Base-by-base conservation (phyloP, 345 rosid species). In the Capsella bursapastoris region DNA sequence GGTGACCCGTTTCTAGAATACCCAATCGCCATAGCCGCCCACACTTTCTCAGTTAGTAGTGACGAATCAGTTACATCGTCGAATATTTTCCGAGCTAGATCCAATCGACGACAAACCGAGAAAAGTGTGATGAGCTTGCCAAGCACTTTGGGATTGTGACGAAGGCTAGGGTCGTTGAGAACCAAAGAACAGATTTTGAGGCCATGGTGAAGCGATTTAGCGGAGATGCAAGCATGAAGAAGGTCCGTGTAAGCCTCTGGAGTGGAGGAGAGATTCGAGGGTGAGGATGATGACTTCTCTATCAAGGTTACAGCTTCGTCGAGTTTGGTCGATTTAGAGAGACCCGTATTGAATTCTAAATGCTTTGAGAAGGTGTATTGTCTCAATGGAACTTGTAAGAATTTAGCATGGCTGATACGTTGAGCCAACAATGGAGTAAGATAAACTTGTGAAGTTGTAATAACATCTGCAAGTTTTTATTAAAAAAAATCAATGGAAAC, bases 1-100 rank as follows among this genome's bases (percentile, higher is more conserved):
- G 82, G 78, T 22, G 25, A 64, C 13, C 79, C 74, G 49, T 83
- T 83, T 66, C 78, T 75, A 6, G 83, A 79, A 59, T 67, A 81
- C 32, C 83, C 88, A 72, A 83, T 83, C n/a, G 83, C 84, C 86
- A 85, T 76, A 32, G 88, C 86, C 18, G 79, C 79, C 84, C 83
- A 85, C 0, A 85, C 70, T 40, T 84, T 74, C 58, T 85, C 88
- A 4, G 72, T 18, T 7, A 64, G 72, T 5, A 58, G 32, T 4
- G 27, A 66, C 16, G 63, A 60, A 2, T 59, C 70, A 0, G 72
- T 31, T 10, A 52, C 76, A 32, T 77, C 73, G 32, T 83, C 70
- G 6, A 85, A 85, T 45, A 85, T 41, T 22, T 64, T 45, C 16
- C 79, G 72, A 11, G 88, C 88, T 7, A 76, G 81, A 34, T 79